Base-by-base conservation (phyloP, 2,329 filamentous ascomycete species). In the Epichloe coenophiala region DNA sequence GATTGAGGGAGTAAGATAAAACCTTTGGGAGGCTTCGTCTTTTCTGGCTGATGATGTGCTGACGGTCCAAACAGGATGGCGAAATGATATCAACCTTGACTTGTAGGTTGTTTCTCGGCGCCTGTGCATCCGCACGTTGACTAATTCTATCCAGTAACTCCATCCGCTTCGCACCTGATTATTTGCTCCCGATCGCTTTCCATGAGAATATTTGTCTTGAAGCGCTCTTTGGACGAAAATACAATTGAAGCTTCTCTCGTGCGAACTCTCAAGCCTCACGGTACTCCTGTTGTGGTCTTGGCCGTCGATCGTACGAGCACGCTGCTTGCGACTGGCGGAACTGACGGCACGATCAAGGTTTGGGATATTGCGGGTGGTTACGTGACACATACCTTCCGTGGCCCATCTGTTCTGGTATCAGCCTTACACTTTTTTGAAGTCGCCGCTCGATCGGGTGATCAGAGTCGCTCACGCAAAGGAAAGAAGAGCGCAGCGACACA, bases 341-440 rank as follows among this genome's bases (percentile, higher is more conserved):
- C 93, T 3, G 93, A 98, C 63, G 93, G 93, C 23, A 80, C 86
- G 1, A 87, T 97, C 60, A 98, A 98, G 67, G 84, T 98, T 48
- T 98, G 91, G 91, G 93, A 98, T 68, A 88, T 98, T 53, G 75
- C 77, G 47, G 88, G 84, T 43, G 93, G 93, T 21, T 97, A 86
- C 66, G 82, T 89, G 35, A 98, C 94, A 31, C 93, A 98, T 67
- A 95, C 88, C 0, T 95, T 98, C 67, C 86, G 91, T 58, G 90
- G 90, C 1, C 91, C 95, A 51, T 89, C 89, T 53, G 90, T 93
- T 9, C 77, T 98, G 21, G 80, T 98, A 4, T 95, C 93, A 12
- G 88, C 93, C 0, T 73, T 98, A 17, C 84, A 84, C 59, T 97
- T 98, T 98, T 98, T 97, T 64, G 84, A 95, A 61, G 73, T 87